Evolutionary conservation across 352 stramenopile species (phyloP).

Genomic region (Elongisporangium prolatum): DNA sequence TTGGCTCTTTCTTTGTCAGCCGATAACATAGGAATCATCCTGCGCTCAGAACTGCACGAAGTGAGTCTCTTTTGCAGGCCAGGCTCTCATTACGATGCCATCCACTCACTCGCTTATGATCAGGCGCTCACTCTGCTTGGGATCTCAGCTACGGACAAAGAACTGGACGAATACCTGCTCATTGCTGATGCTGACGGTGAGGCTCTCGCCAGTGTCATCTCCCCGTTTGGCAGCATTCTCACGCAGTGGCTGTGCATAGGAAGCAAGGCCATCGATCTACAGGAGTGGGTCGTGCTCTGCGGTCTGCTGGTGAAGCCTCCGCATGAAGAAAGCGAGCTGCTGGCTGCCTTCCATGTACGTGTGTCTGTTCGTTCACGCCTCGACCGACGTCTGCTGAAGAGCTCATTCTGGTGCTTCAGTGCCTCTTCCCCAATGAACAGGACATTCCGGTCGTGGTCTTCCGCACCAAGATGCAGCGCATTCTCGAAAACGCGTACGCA

Average conservation of each 20-base stretch:
- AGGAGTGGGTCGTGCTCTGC: constrained; percentile 67
- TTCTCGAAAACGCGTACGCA: constrained; percentile 57
- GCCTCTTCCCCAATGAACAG: constrained; percentile 54
- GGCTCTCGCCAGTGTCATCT: not conserved
- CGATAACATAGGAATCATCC: constrained; percentile 56
- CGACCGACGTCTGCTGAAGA: not conserved
- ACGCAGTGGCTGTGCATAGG: constrained; percentile 9
- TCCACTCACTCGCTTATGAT: not conserved
- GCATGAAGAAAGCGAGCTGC: constrained; percentile 42
- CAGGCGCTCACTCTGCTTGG: constrained; percentile 49
- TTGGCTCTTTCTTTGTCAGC: constrained; percentile 11
- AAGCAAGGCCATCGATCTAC: constrained; percentile 62
- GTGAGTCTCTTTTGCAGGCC: constrained; percentile 3
- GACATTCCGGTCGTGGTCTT: constrained; percentile 58
- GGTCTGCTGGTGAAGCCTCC: constrained; percentile 51
- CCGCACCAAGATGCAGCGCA: constrained; percentile 65
- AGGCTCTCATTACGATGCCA: not conserved
- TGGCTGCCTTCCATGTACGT: constrained; percentile 51
- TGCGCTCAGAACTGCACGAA: constrained; percentile 62
- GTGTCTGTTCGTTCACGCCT: no score
- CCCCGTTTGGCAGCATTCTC: not conserved
- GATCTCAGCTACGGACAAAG: constrained; percentile 56
- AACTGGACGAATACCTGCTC: constrained; percentile 61
- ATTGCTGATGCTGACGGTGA: constrained; percentile 50
- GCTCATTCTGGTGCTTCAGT: constrained; percentile 18